Conservation (phyloP, 176 grass and related monocot species). For the Avena sativa region DNA sequence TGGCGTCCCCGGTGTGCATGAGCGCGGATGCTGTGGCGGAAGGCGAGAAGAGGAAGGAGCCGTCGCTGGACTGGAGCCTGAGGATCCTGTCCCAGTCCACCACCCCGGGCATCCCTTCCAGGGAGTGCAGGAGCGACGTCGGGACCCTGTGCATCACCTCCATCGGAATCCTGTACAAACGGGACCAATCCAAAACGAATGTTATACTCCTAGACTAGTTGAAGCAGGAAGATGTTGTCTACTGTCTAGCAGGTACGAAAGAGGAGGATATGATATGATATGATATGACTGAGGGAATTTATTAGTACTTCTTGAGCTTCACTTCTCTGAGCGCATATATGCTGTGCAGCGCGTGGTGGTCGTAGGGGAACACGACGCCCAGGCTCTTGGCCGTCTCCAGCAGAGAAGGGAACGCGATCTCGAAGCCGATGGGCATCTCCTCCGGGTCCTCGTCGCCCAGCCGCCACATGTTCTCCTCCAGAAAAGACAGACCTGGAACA, state of each 20-base stretch:
- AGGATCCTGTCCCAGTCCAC: conserved; percentile 82
- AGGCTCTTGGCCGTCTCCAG: conserved; percentile 65
- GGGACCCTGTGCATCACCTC: conserved; percentile 83
- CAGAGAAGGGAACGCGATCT: conserved; percentile 91
- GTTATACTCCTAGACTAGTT: neutral
- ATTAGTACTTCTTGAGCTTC: conserved; percentile 74
- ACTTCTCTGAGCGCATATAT: conserved; percentile 63
- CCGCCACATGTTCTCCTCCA: conserved; percentile 78
- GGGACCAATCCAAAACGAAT: neutral
- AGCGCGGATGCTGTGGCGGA: conserved; percentile 82
- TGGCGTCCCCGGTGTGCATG: conserved; percentile 74
- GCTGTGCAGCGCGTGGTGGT: conserved; percentile 56
- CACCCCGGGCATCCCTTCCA: conserved; percentile 73
- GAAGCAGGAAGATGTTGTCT: neutral
- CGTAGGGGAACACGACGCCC: conserved; percentile 65
- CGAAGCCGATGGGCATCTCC: conserved; percentile 91
- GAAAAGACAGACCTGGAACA: conserved; percentile 57
- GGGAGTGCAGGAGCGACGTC: conserved; percentile 81
- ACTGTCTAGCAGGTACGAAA: neutral
- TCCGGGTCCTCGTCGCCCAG: conserved; percentile 69
- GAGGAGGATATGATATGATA: neutral
- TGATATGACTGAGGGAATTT: no score
- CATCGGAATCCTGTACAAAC: conserved; percentile 66
- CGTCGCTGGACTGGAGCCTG: conserved; percentile 67
- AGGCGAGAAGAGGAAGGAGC: conserved; percentile 84